phyloP scores from a whole-genome alignment of 2,329 filamentous ascomycete genomes.

The Grosmannia serpens region DNA sequence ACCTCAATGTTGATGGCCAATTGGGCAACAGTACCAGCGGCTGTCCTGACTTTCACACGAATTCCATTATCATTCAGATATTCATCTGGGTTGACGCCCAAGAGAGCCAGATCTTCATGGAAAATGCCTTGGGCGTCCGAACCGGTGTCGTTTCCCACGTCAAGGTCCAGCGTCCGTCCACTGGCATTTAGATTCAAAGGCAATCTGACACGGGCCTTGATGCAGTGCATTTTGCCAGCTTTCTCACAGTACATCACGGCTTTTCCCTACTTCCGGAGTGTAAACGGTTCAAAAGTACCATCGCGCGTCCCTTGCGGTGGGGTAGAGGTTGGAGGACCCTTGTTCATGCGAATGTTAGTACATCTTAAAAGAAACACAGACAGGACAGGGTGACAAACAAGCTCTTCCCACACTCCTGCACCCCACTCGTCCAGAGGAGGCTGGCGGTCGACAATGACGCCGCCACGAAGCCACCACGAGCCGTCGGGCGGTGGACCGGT shows the following conservation, averaged over 20 bases:
- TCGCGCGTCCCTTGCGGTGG: background rate
- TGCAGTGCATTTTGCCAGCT: background rate
- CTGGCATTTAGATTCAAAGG: background rate
- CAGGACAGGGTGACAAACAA: background rate
- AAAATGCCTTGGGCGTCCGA: background rate
- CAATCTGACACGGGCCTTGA: background rate
- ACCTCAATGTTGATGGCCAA: background rate
- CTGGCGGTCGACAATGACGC: background rate
- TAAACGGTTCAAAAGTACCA: background rate
- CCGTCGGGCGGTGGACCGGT: background rate
- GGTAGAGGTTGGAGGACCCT: background rate
- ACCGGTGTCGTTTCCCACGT: background rate
- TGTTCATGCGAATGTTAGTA: background rate
- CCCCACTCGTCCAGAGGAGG: background rate
- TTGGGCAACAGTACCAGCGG: background rate
- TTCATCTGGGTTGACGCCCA: background rate
- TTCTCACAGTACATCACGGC: background rate
- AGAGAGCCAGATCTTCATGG: background rate
- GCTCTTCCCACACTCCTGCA: background rate
- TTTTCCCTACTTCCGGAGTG: background rate
- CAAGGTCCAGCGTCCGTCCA: background rate
- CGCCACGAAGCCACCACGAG: background rate
- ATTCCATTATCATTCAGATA: background rate
- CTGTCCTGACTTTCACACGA: background rate
- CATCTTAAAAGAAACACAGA: background rate